Evolutionary conservation across 2,329 filamentous ascomycete species (phyloP).

Genomic region (Fusarium sp.): DNA sequence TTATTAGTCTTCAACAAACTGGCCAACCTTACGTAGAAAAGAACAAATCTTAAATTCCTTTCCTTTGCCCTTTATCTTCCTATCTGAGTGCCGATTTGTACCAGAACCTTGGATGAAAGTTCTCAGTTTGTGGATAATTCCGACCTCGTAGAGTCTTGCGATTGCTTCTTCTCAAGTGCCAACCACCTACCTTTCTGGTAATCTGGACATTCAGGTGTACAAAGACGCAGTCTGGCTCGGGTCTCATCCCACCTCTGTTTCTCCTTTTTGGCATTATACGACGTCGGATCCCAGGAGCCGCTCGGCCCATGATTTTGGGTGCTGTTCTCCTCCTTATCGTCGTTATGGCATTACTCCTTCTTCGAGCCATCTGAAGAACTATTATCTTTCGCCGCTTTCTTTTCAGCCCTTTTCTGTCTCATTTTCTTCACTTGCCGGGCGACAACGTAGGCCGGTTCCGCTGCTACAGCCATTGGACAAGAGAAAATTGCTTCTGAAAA

Average conservation of each 20-base stretch:
- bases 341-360: neutral
- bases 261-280: neutral
- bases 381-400: neutral
- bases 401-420: neutral
- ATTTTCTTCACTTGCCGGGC: neutral
- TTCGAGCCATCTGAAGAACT: fast-evolving
- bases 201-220: neutral
- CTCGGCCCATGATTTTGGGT: neutral
- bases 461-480: neutral
- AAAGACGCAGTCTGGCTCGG: neutral
- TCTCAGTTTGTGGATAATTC: neutral
- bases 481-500: neutral
- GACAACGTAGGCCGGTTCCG: slow-evolving; percentile 7
- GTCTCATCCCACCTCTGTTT: neutral
- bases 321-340: neutral
- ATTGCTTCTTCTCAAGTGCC: neutral
- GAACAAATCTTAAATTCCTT: neutral
- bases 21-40: fast-evolving
- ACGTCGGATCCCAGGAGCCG: neutral
- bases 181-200: neutral
- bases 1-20: no score
- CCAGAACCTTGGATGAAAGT: fast-evolving
- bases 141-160: neutral
- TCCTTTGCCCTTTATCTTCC: neutral
- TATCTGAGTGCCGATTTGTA: no score